Conservation (phyloP, 768 basidiomycete species). For the Neoboletus magnificus region DNA sequence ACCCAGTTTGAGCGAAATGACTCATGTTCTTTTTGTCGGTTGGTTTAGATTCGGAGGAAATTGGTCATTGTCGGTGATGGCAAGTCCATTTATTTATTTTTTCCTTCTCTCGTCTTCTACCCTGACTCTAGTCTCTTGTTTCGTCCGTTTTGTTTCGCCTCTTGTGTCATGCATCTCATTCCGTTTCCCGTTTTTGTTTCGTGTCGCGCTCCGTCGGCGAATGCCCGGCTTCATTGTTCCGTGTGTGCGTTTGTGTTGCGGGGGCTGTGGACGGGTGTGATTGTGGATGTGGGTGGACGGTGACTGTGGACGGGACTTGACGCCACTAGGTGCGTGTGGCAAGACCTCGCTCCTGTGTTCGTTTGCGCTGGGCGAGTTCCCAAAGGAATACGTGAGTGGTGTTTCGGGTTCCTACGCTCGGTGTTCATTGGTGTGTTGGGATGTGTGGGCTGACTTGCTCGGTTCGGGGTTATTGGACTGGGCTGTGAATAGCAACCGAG, state of each 20-base stretch:
- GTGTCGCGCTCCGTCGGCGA: not conserved
- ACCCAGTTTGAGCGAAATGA: not conserved
- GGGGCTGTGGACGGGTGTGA: not conserved
- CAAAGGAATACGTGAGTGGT: constrained; percentile 85
- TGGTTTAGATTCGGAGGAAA: constrained; percentile 80
- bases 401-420: not conserved
- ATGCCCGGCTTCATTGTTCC: not conserved
- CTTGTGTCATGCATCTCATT: not conserved
- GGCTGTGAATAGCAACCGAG: constrained; percentile 43
- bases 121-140: too few relatives aligned
- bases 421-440: not conserved
- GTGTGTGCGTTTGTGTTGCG: not conserved
- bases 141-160: too few relatives aligned
- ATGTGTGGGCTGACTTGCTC: not conserved
- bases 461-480: not conserved
- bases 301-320: not conserved
- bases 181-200: not conserved
- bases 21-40: not conserved
- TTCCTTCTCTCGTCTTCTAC: too few relatives aligned
- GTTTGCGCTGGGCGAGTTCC: constrained; percentile 92
- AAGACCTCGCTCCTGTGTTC: constrained; percentile 91
- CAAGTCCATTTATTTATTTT: constrained; percentile 34
- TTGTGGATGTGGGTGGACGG: not conserved
- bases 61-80: constrained; percentile 98
- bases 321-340: constrained; percentile 77